Conservation (phyloP, 2,329 filamentous ascomycete species). For the Aspergillus quadrilineatus region DNA sequence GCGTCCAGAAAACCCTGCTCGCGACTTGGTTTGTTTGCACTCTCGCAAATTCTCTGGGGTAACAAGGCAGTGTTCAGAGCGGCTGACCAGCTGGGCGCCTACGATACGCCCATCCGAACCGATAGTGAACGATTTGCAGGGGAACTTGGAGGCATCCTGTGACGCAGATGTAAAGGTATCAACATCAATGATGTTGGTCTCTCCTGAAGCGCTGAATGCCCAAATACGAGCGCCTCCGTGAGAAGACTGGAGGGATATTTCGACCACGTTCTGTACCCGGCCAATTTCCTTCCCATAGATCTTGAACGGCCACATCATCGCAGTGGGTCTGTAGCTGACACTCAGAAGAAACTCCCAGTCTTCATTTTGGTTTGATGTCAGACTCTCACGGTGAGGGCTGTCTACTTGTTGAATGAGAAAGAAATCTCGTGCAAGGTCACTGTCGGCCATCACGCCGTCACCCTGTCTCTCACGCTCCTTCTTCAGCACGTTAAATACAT, state of each 20-base stretch:
- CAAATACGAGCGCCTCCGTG: slow-evolving; percentile 50
- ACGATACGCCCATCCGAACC: slow-evolving; percentile 29
- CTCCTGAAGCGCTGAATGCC: slow-evolving; percentile 50
- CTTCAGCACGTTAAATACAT: slow-evolving; percentile 49
- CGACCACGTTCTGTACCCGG: slow-evolving; percentile 47
- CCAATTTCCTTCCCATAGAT: slow-evolving; percentile 53
- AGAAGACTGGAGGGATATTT: slow-evolving; percentile 50
- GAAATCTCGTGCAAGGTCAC: slow-evolving; percentile 34
- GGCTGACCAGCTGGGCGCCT: slow-evolving; percentile 20
- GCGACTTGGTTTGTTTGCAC: slow-evolving; percentile 26
- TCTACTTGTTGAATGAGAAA: slow-evolving; percentile 31
- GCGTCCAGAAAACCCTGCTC: slow-evolving; percentile 25
- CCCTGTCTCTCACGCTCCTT: slow-evolving; percentile 35
- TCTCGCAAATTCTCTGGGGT: slow-evolving; percentile 24
- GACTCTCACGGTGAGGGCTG: slow-evolving; percentile 29
- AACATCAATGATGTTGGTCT: slow-evolving; percentile 50
- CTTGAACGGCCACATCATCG: slow-evolving; percentile 50
- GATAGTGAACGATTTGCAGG: slow-evolving; percentile 26
- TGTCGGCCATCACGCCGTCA: slow-evolving; percentile 35
- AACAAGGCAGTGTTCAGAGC: slow-evolving; percentile 10
- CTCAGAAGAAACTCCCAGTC: slow-evolving; percentile 44
- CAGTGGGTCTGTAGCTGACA: slow-evolving; percentile 36
- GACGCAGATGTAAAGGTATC: slow-evolving; percentile 30
- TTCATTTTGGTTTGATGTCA: slow-evolving; percentile 36
- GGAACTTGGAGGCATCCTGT: slow-evolving; percentile 15